Base-by-base conservation (phyloP, 768 basidiomycete species). In the Mycena epipterygia region DNA sequence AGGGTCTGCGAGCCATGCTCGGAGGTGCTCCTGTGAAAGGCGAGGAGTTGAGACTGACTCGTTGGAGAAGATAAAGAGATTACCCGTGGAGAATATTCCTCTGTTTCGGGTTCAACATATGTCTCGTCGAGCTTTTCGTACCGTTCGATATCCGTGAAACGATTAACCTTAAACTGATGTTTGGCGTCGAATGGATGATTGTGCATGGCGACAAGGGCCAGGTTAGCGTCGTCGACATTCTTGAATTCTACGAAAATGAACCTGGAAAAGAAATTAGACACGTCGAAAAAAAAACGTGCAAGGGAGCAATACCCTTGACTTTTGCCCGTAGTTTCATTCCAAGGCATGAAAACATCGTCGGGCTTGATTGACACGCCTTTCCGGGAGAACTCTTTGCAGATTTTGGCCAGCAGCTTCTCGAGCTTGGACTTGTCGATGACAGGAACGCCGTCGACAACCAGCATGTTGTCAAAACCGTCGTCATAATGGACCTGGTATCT, bases 391-490 rank as follows among this genome's bases (percentile, higher is more conserved):
- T 95, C 91, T 79, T 96, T 96, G 64, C 89, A 84, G 35, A 99
- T 87, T 79, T 93, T 95, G 39, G 90, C 82, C 23, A 98, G 77
- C 21, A 99, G 88, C 81, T 88, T 94, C 55, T 95, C 94, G 41
- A 91, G 87, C 82, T 96, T 96, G 60, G 89, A 88, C 75, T 89
- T 91, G 78, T 98, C 96, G 79, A 98, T 95, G 68, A 95, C 80
- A 13, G 97, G 98, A 25, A 97, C 87, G 57, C 96, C 95, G 80
- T 99, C 98, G 67, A 99, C 90, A 60, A 99, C 93, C 61, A 99
- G 82, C 65, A 95, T 90, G 78, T 94, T 95, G 85, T 99, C 98
- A 76, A 98, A 89, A 44, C 94, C 89, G 73, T 95, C 92, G 75
- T 95, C 93, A 72, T 91, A 90, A 66, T 94, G 85, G 75, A 97